These are phyloP conservation scores for Plasmodium knowlesi DNA, from an alignment of 169 alveolate genomes.

Conservation along the genomic window DNA sequence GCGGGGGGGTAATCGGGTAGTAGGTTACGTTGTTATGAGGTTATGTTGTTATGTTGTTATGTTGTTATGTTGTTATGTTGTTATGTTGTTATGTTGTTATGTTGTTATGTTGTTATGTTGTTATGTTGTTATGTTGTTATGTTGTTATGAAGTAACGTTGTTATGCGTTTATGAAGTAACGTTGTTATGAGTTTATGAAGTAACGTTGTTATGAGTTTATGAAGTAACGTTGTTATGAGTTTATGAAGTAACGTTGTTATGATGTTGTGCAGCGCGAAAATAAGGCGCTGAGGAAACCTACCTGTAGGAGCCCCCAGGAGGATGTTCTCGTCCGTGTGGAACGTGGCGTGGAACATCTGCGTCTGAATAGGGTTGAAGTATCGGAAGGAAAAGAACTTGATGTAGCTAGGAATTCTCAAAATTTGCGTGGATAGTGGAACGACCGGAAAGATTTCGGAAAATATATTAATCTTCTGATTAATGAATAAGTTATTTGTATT, in stretches of 20 bases:
- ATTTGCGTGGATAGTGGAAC: slow-evolving; percentile 83
- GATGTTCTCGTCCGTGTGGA: slow-evolving; percentile 95
- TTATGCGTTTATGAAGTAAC: too few species aligned
- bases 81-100: background rate
- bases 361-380: slow-evolving; percentile 97
- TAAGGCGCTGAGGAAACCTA: background rate
- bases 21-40: background rate
- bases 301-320: slow-evolving; percentile 99
- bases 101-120: background rate
- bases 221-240: background rate
- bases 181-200: background rate
- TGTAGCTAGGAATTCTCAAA: slow-evolving; percentile 85
- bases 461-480: slow-evolving; percentile 44
- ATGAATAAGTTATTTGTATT: slow-evolving; percentile 65
- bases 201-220: background rate
- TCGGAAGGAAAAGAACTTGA: slow-evolving; percentile 78
- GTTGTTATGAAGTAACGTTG: too few species aligned
- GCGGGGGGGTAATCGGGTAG: background rate
- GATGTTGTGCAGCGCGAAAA: background rate
- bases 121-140: background rate
- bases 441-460: slow-evolving; percentile 42
- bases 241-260: background rate
- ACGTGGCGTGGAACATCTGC: slow-evolving; percentile 95
- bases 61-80: background rate
- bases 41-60: background rate